Percentiles rank a stretch among this genome's conserved stretches.
phyloP scores from a whole-genome alignment of 805 yeast species.

The Suhomyces tanzawaensis region DNA sequence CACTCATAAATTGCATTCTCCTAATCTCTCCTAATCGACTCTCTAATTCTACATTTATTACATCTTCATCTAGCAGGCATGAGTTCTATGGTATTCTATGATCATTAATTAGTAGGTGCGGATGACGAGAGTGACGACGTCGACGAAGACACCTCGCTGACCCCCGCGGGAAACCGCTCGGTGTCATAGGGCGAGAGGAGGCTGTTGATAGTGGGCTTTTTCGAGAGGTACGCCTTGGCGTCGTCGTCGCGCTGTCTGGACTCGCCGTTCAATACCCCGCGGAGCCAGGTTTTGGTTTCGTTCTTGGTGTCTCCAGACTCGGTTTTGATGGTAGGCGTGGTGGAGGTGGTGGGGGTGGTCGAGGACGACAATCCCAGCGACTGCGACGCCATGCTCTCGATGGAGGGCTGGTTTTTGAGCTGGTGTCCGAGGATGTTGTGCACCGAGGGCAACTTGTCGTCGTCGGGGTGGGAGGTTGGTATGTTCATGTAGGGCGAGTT shows the following conservation, averaged over 20 bases:
- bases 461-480: conserved; percentile 3
- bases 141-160: neutral
- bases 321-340: neutral
- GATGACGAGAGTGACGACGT: conserved; percentile 1
- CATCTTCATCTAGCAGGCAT: too few relatives aligned
- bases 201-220: conserved; percentile 31
- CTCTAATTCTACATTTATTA: too few relatives aligned
- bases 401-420: conserved; percentile 3
- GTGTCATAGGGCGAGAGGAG: conserved; percentile 26
- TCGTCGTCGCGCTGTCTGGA: conserved; percentile 1
- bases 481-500: neutral
- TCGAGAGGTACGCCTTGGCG: conserved; percentile 11
- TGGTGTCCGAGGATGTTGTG: conserved; percentile 6
- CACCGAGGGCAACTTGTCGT: conserved; percentile 7
- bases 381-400: conserved; percentile 4
- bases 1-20: too few relatives aligned
- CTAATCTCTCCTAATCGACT: too few relatives aligned
- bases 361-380: neutral
- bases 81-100: too few relatives aligned
- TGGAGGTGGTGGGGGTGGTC: neutral
- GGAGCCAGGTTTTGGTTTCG: conserved; percentile 24
- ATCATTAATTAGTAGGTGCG: neutral
- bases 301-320: neutral
- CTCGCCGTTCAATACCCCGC: conserved; percentile 28
- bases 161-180: conserved; percentile 4